phyloP scores from a whole-genome alignment of 495 filamentous ascomycete genomes.

The Daldinia grandis region DNA sequence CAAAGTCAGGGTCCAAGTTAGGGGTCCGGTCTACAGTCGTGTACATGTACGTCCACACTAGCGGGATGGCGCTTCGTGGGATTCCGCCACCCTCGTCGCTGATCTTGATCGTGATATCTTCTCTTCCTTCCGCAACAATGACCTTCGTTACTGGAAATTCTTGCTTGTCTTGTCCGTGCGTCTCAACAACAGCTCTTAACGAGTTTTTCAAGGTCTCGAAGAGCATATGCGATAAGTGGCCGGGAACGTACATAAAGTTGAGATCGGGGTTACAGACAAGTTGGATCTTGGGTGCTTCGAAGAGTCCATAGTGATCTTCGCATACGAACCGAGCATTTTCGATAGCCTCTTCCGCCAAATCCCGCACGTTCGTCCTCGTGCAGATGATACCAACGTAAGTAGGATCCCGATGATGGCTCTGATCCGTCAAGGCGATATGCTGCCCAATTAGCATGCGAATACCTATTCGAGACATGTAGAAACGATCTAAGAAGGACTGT shows the following conservation, averaged over 20 bases:
- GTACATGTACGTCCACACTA: constrained; percentile 99
- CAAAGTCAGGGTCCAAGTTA: constrained; percentile 94
- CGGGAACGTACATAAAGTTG: constrained; percentile 99
- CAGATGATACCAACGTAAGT: constrained; percentile 98
- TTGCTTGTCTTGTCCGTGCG: constrained; percentile 91
- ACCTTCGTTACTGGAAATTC: constrained; percentile 97
- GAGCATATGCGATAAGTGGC: constrained; percentile 97
- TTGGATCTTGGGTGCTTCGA: constrained; percentile 96
- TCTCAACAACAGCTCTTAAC: constrained; percentile 94
- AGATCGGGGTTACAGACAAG: constrained; percentile 92
- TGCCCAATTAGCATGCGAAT: constrained; percentile 99
- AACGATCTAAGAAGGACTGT: constrained; percentile 95
- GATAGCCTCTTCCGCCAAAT: constrained; percentile 95
- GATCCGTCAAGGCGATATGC: constrained; percentile 95
- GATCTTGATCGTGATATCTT: constrained; percentile 98
- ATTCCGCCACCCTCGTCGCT: constrained; percentile 97
- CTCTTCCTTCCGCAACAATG: constrained; percentile 94
- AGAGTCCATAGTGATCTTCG: constrained; percentile 97
- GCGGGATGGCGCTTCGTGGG: constrained; percentile 85
- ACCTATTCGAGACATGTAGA: constrained; percentile 99
- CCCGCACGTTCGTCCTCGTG: constrained; percentile 96
- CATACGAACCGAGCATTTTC: constrained; percentile 98
- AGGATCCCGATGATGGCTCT: constrained; percentile 83
- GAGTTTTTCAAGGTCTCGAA: constrained; percentile 99
- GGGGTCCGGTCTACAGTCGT: constrained; percentile 97